These are phyloP conservation scores for Botryosphaeria dothidea DNA, from an alignment of 2,329 filamentous ascomycete genomes.

Conservation along the genomic window DNA sequence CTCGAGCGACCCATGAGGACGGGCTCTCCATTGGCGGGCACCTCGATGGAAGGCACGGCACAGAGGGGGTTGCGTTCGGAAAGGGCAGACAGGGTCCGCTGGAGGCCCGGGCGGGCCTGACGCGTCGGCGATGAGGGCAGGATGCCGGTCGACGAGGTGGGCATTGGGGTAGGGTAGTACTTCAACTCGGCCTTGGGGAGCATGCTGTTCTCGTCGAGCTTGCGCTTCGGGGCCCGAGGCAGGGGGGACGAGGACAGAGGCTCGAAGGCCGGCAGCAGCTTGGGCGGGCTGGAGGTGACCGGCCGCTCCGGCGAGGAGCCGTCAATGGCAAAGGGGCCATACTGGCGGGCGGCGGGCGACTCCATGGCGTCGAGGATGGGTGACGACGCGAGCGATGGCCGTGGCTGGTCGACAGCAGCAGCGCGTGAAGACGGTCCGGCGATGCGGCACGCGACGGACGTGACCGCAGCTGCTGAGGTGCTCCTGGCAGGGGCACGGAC, in stretches of 20 bases:
- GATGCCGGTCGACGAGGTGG: constrained; percentile 90
- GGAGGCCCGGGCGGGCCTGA: constrained; percentile 51
- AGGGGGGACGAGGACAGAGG: constrained; percentile 77
- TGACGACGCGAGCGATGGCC: constrained; percentile 29
- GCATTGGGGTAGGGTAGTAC: constrained; percentile 86
- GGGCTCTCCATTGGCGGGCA: constrained; percentile 78
- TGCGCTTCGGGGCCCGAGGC: constrained; percentile 67
- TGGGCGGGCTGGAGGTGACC: constrained; percentile 57
- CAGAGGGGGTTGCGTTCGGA: constrained; percentile 83
- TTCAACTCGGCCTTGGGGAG: constrained; percentile 58
- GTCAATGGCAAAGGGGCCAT: constrained; percentile 29
- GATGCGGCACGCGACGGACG: constrained; percentile 22
- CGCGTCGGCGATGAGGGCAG: constrained; percentile 75
- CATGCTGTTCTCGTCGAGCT: constrained; percentile 52
- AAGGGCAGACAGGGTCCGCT: constrained; percentile 63
- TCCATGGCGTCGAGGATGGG: constrained; percentile 32
- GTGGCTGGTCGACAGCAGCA: constrained; percentile 29
- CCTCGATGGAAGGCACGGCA: constrained; percentile 77
- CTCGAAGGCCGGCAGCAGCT: constrained; percentile 77
- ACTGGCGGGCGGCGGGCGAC: constrained; percentile 30
- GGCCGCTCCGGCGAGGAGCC: constrained; percentile 29
- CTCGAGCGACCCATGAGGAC: constrained; percentile 90
- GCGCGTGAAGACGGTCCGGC: constrained; percentile 3
- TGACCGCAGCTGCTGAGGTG: constrained; percentile 25
- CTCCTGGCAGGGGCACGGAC: constrained; percentile 22